Evolutionary conservation across 140 eudicot genomes (phyloP), one percentile per base, ranked within the genome.

Genomic region (Flaveria floridana): DNA sequence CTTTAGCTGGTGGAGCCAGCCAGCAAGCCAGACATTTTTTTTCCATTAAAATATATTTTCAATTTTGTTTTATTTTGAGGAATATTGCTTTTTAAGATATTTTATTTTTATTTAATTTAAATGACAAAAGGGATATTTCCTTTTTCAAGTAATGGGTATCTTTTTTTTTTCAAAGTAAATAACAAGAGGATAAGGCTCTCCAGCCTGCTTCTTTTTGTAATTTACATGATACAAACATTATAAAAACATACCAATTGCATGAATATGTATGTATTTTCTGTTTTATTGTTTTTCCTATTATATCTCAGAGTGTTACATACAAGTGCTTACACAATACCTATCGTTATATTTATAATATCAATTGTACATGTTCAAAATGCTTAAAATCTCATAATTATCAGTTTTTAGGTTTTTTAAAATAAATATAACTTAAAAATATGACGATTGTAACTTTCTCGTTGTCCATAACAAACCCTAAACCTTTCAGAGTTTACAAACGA

Each of bases 121-220:
- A 12, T 65, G 34, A 11, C 16, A 65, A 79, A 72, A 53, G 56
- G 70, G 74, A 55, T 73, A 26, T 26, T 53, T 67, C 41, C 1
- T 73, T 23, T 50, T 55, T 26, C 12, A 66, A 39, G 62, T 12
- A 53, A 67, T 39, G 61, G 75, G 62, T 46, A 78, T 79, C 34
- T 73, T 73, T 47, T 23, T 47, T 23, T 66, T 28, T 55, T 26
- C 63, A 56, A 72, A 65, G 68, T n/a, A 20, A 55, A 73, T 57
- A 18, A 65, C 83, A 79, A 73, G 55, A 73, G 65, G 79, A 73
- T 79, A 79, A 78, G 51, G 15, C 46, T 46, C 39, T 65, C 69
- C 26, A 74, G 79, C 83, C 75, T 79, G 83, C 53, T 16, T 66
- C 30, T n/a, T 41, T 10, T 66, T 39, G 6, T 48, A 2, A 66